These are phyloP conservation scores for Apiosordaria backusii DNA, from an alignment of 495 filamentous ascomycete genomes.

Conservation along the genomic window DNA sequence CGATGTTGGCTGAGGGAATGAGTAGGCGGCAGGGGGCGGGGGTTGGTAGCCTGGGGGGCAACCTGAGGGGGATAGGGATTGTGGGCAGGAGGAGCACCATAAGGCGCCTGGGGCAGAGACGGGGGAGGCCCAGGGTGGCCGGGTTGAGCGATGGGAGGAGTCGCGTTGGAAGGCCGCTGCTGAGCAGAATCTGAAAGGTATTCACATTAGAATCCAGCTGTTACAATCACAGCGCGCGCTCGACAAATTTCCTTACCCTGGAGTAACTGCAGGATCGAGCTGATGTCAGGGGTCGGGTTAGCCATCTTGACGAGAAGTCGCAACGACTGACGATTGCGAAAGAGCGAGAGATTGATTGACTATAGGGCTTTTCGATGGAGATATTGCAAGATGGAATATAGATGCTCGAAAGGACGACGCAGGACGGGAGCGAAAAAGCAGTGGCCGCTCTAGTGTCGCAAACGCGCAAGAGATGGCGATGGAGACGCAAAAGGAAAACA, in stretches of 20 bases:
- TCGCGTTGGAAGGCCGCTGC: conserved; percentile 32
- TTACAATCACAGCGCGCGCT: background rate
- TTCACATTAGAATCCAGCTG: background rate
- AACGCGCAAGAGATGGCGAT: background rate
- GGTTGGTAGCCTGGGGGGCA: conserved; percentile 27
- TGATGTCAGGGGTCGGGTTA: conserved; percentile 28
- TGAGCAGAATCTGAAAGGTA: conserved; percentile 22
- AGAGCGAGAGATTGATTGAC: background rate
- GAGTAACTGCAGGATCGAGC: conserved; percentile 30
- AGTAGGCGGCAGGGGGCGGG: conserved; percentile 43
- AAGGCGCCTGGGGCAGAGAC: conserved; percentile 14
- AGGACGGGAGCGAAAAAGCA: background rate
- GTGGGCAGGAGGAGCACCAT: conserved; percentile 25
- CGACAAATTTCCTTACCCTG: conserved; percentile 12
- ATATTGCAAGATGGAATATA: background rate
- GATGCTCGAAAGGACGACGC: background rate
- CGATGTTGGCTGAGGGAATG: conserved; percentile 62
- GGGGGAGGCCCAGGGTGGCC: conserved; percentile 32
- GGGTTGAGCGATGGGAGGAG: conserved; percentile 46
- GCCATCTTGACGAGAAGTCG: conserved; percentile 24
- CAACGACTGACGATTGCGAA: background rate
- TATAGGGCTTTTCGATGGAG: background rate
- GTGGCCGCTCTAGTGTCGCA: background rate
- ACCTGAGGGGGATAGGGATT: conserved; percentile 39
- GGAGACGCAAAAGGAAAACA: background rate